Evolutionary conservation across 1,284 basidiomycete species (phyloP).

Genomic region (Singerocomus inundabilis): DNA sequence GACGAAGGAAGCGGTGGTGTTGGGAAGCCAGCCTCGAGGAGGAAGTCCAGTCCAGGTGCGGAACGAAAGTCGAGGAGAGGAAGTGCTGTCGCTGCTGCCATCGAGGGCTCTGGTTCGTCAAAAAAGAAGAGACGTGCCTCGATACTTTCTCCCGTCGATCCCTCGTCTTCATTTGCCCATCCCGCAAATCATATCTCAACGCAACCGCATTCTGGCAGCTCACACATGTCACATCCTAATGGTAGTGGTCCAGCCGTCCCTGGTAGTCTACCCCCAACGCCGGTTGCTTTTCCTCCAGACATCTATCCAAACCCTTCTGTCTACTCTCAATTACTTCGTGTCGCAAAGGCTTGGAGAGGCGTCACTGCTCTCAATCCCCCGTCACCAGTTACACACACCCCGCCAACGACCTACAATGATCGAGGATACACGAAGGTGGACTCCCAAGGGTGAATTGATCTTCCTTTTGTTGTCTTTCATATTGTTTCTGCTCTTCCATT

Average conservation of each 20-base stretch:
- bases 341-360: conserved; percentile 68
- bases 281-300: conserved; percentile 40
- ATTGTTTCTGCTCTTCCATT: background rate
- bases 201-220: conserved; percentile 16
- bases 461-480: conserved; percentile 1
- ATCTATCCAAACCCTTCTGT: conserved; percentile 43
- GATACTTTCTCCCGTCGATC: conserved; percentile 30
- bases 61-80: conserved; percentile 46
- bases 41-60: conserved; percentile 43
- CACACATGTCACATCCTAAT: conserved; percentile 21
- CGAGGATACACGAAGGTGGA: conserved; percentile 24
- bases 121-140: conserved; percentile 45
- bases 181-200: conserved; percentile 12
- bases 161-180: conserved; percentile 21
- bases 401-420: conserved; percentile 26
- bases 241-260: conserved; percentile 24
- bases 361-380: conserved; percentile 55
- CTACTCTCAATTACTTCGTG: conserved; percentile 51
- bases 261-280: conserved; percentile 19
- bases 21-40: conserved; percentile 28
- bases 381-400: conserved; percentile 18
- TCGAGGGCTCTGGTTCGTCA: conserved; percentile 35
- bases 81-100: conserved; percentile 37
- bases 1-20: conserved; percentile 17
- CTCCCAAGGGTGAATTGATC: conserved; percentile 31